Evolutionary conservation across 2,329 filamentous ascomycete genomes (phyloP), one percentile per base, ranked within the genome.

Genomic region (Pleurostoma richardsiae): DNA sequence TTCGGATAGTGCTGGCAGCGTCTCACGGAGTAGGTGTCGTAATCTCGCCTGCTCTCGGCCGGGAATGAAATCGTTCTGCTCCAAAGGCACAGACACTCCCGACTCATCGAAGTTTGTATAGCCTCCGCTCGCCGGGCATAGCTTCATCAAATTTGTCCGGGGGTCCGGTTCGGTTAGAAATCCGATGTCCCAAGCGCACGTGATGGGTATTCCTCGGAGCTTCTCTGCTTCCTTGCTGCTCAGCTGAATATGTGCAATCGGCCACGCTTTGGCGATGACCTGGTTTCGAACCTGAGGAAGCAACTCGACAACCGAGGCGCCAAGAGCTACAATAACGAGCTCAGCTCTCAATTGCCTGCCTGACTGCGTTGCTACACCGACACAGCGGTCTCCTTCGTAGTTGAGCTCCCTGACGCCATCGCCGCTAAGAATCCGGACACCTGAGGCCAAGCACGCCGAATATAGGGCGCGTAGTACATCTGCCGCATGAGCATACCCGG

Each of bases 81-180:
- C 19, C 19, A 19, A 19, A 19, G 19, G 19, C 19, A 19, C 19
- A 19, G 19, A 19, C 19, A 19, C 19, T 19, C 19, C 19, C 1
- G 44, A 60, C 39, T 1, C 52, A 41, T 11, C 55, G 43, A 54
- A 43, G 49, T 79, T 73, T 8, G 73, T 74, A 52, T 80, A 82
- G 0, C 80, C 81, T 1, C 72, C 76, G 2, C 78, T 78, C 59
- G 77, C 71, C 0, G 78, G 77, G 52, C 79, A 83, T 7, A 85
- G 56, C 61, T 85, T 85, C 40, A 85, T 61, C 3, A 83, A 58
- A 26, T 73, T 71, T 0, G 79, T 83, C 49, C 70, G 67, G 0
- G 71, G 74, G 51, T 84, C 80, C 0, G 81, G 80, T 58, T 85
- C 81, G 46, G 84, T 84, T 61, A 82, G 79, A 65, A 84, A 85